Percentiles rank a stretch among this genome's conserved stretches.
These are phyloP conservation scores for Talaromyces sp. DNA, from an alignment of 2,329 filamentous ascomycete genomes.

Conservation along the genomic window DNA sequence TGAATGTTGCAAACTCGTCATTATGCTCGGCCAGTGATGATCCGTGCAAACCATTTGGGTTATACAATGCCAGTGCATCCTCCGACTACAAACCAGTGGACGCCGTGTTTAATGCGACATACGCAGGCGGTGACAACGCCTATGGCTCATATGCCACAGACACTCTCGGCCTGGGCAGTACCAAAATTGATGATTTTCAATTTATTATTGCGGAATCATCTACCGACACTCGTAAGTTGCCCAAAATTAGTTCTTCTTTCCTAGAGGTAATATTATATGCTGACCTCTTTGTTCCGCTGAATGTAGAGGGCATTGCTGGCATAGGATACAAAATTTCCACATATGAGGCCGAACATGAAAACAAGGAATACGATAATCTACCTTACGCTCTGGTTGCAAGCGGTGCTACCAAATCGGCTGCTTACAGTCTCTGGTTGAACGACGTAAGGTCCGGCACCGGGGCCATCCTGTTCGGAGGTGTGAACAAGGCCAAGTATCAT, in stretches of 20 bases:
- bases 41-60: slow-evolving; percentile 59
- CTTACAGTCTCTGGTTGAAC: slow-evolving; percentile 73
- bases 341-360: slow-evolving; percentile 31
- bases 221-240: slow-evolving; percentile 1
- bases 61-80: slow-evolving; percentile 45
- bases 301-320: slow-evolving; percentile 66
- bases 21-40: slow-evolving; percentile 27
- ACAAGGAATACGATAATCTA: slow-evolving; percentile 66
- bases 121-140: slow-evolving; percentile 72
- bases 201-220: slow-evolving; percentile 11
- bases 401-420: slow-evolving; percentile 59
- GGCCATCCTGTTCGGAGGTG: slow-evolving; percentile 68
- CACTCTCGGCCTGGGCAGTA: slow-evolving; percentile 41
- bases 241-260: neutral
- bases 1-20: slow-evolving; percentile 66
- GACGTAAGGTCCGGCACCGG: slow-evolving; percentile 63
- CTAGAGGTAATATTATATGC: slow-evolving; percentile 31
- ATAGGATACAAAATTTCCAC: slow-evolving; percentile 80
- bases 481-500: slow-evolving; percentile 62
- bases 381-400: slow-evolving; percentile 60
- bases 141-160: slow-evolving; percentile 72
- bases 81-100: slow-evolving; percentile 62
- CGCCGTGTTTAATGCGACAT: slow-evolving; percentile 74
- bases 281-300: slow-evolving; percentile 28
- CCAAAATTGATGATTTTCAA: slow-evolving; percentile 8